Evolutionary conservation across 805 yeast species (phyloP).

Genomic region (Myxozyma monticola): DNA sequence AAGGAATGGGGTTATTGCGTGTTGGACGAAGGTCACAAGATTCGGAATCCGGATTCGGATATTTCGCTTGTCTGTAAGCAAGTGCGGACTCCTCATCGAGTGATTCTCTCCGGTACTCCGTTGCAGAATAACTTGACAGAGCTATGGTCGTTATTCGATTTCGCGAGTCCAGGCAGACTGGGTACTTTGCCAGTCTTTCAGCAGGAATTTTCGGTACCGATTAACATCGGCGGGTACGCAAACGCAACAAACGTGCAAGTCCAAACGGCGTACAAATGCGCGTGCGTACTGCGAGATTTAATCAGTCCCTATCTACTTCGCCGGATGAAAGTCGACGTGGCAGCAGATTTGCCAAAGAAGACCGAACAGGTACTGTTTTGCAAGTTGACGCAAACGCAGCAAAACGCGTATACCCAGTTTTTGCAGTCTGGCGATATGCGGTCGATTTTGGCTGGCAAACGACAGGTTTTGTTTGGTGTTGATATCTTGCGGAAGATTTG

Average conservation of each 20-base stretch:
- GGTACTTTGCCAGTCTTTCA: constrained; percentile 96
- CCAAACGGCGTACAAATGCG: constrained; percentile 94
- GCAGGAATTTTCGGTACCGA: constrained; percentile 87
- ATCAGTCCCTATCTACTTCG: constrained; percentile 87
- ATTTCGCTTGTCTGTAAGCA: constrained; percentile 84
- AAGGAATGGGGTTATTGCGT: constrained; percentile 86
- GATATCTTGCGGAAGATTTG: constrained; percentile 89
- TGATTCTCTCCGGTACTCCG: constrained; percentile 93
- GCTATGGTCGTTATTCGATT: constrained; percentile 93
- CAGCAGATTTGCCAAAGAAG: constrained; percentile 89
- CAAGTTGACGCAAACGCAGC: constrained; percentile 73
- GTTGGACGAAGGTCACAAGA: constrained; percentile 95
- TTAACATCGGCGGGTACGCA: constrained; percentile 96
- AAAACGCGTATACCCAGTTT: constrained; percentile 70
- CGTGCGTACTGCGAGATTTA: constrained; percentile 81
- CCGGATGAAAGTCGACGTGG: constrained; percentile 89
- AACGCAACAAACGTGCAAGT: constrained; percentile 95
- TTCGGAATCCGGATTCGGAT: constrained; percentile 89
- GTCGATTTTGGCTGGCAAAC: constrained; percentile 69
- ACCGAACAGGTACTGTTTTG: constrained; percentile 94
- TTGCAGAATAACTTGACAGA: constrained; percentile 91
- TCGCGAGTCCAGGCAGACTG: constrained; percentile 88
- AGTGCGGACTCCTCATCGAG: constrained; percentile 75
- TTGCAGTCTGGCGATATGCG: constrained; percentile 72
- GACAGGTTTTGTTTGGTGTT: constrained; percentile 85